A percentile compares a stretch with the other conserved stretches of the same genome.
phyloP scores from a whole-genome alignment of 202 grass and related monocot species.

The Setaria viridis region DNA sequence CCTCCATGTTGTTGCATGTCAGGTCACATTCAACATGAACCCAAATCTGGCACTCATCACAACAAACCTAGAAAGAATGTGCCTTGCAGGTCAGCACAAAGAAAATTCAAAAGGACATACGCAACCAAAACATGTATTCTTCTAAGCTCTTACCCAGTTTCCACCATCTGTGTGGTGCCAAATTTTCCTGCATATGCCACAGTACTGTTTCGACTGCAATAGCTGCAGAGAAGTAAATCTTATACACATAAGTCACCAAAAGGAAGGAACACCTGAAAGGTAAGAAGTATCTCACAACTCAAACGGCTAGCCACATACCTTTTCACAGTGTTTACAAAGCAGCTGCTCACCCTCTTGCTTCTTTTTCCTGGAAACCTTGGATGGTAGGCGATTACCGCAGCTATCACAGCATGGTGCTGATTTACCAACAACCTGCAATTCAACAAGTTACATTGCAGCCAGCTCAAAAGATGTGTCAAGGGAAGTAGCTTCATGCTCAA shows the following conservation, averaged over 20 bases:
- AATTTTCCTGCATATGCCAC: slow-evolving; percentile 97
- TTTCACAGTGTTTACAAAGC: slow-evolving; percentile 78
- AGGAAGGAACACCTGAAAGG: not conserved
- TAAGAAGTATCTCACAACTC: not conserved
- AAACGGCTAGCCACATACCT: slow-evolving; percentile 45
- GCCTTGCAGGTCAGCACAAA: slow-evolving; percentile 15
- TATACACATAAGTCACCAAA: slow-evolving; percentile 32
- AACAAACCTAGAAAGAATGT: slow-evolving; percentile 69
- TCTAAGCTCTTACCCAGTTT: slow-evolving; percentile 76
- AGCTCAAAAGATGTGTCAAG: slow-evolving; percentile 26
- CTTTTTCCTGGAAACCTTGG: slow-evolving; percentile 69
- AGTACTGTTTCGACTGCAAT: slow-evolving; percentile 86
- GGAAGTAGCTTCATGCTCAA: not conserved
- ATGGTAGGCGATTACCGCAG: slow-evolving; percentile 61
- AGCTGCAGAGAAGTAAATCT: slow-evolving; percentile 61
- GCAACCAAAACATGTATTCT: slow-evolving; percentile 15
- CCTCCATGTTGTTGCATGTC: slow-evolving; percentile 76
- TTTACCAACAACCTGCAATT: slow-evolving; percentile 58
- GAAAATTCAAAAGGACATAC: slow-evolving; percentile 35
- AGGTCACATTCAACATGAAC: slow-evolving; percentile 89
- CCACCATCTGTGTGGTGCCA: slow-evolving; percentile 97
- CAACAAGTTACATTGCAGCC: slow-evolving; percentile 34
- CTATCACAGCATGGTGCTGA: slow-evolving; percentile 61
- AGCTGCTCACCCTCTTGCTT: slow-evolving; percentile 56
- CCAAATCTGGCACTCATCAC: slow-evolving; percentile 95